Base-by-base conservation (phyloP, 2,329 filamentous ascomycete genomes). In the Stagonosporopsis vannaccii region DNA sequence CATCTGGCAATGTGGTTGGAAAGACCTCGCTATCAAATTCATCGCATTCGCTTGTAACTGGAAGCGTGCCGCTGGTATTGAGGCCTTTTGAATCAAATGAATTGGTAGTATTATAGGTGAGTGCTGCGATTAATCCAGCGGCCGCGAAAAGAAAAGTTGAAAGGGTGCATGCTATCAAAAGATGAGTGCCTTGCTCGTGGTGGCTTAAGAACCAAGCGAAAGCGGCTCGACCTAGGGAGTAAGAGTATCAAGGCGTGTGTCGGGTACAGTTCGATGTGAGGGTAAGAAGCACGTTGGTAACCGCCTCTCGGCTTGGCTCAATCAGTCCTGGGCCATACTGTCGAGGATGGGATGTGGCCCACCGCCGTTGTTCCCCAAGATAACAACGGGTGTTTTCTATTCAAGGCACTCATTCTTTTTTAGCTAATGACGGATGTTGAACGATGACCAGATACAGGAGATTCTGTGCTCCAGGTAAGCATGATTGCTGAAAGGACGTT, bases 401-500 rank as follows among this genome's bases (percentile, higher is more conserved):
- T 9, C 15, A 26, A 15, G 42, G 9, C 9, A 23, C 28, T 19
- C 5, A 4, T 20, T 37, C 9, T 32, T 22, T 22, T 17, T 17
- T 15, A 6, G 15, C 9, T 19, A 37, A 48, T 6, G 37, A 43
- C 20, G 40, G 39, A 22, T 55, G 32, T 23, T 45, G 45, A 43
- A 49, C 40, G 40, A 49, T 40, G 22, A 44, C 40, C 9, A 44
- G 41, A 35, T 44, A 55, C 11, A 40, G n/a, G 11, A 55, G 33
- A 4, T 22, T 40, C 39, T 49, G 39, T 36, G n/a, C 9, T 26
- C 12, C 2, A 26, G 12, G 39, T 48, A 3, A 32, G 36, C 6
- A 15, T 1, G 1, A 19, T 9, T 22, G 3, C 22, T 1, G n/a
- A 6, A n/a, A 4, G 6, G 33, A 15, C 22, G 8, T 5, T 3